Evolutionary conservation across 345 rosid genomes (phyloP).

Genomic region (Euphorbia peplus): DNA sequence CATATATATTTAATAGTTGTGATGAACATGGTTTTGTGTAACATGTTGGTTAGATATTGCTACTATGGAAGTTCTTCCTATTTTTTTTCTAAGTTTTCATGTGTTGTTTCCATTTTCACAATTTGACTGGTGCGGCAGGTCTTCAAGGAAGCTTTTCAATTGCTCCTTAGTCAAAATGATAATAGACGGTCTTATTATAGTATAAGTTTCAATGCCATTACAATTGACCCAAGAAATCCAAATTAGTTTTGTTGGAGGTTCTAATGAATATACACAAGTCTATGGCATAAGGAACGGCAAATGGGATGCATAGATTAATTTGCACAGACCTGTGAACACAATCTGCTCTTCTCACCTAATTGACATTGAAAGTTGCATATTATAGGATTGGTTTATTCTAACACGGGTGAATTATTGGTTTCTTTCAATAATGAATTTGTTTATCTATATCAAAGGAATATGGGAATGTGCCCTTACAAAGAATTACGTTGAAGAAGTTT

Average conservation of each 20-base stretch:
- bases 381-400: conserved; percentile 56
- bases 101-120: conserved; percentile 24
- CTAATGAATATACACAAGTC: conserved; percentile 53
- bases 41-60: conserved; percentile 42
- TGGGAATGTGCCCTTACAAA: conserved; percentile 46
- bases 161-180: conserved; percentile 42
- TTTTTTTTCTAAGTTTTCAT: conserved; percentile 12
- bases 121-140: conserved; percentile 53
- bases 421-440: conserved; percentile 61
- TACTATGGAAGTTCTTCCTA: background rate
- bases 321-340: conserved; percentile 41
- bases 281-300: conserved; percentile 48
- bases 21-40: conserved; percentile 65
- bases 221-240: conserved; percentile 53
- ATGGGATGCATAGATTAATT: conserved; percentile 38
- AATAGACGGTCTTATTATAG: conserved; percentile 39
- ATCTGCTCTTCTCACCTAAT: conserved; percentile 48
- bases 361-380: conserved; percentile 36
- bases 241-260: conserved; percentile 55
- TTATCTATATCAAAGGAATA: conserved; percentile 45
- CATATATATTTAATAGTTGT: conserved; percentile 51
- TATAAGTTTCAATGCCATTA: conserved; percentile 47
- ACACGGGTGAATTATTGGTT: conserved; percentile 46
- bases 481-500: no score
- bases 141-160: conserved; percentile 42